A percentile compares a stretch with the other conserved stretches of the same genome.
phyloP scores from a whole-genome alignment of 805 yeast genomes.

The Candida chauliodis region DNA sequence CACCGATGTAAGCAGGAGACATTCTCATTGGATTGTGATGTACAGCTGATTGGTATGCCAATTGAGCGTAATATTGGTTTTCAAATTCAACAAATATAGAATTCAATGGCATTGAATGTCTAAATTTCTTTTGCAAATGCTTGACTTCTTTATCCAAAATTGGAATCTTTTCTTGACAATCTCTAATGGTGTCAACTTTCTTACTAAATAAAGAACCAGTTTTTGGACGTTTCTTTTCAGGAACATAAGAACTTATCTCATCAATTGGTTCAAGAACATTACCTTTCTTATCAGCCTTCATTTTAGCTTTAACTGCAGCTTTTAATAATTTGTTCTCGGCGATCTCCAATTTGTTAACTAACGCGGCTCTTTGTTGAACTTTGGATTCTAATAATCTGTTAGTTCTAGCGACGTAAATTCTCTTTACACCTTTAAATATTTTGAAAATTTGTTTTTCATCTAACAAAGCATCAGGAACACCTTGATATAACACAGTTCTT shows the following conservation, averaged over 20 bases:
- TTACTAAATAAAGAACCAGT: slow-evolving; percentile 40
- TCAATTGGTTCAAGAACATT: slow-evolving; percentile 38
- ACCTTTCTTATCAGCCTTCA: slow-evolving; percentile 68
- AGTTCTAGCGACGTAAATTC: slow-evolving; percentile 77
- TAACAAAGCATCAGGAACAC: slow-evolving; percentile 72
- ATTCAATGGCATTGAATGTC: slow-evolving; percentile 60
- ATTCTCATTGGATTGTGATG: slow-evolving; percentile 67
- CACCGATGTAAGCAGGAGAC: slow-evolving; percentile 57
- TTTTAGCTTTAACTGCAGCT: slow-evolving; percentile 59
- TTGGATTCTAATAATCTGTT: slow-evolving; percentile 49
- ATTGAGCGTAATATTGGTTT: slow-evolving; percentile 69
- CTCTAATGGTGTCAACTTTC: slow-evolving; percentile 61
- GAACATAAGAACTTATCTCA: slow-evolving; percentile 56
- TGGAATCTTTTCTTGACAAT: slow-evolving; percentile 56
- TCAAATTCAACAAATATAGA: slow-evolving; percentile 78
- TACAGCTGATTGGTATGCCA: slow-evolving; percentile 60
- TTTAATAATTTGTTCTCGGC: slow-evolving; percentile 58
- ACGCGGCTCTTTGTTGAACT: slow-evolving; percentile 55
- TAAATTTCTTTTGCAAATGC: slow-evolving; percentile 49
- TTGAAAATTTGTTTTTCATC: slow-evolving; percentile 70
- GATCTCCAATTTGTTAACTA: slow-evolving; percentile 62
- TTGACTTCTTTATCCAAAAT: slow-evolving; percentile 53
- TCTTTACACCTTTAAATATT: slow-evolving; percentile 77
- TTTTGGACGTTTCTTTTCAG: slow-evolving; percentile 67
- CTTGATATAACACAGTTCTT: slow-evolving; percentile 79